A percentile compares a stretch with the other conserved stretches of the same genome.
Evolutionary conservation across 345 rosid genomes (phyloP).

Genomic region (Nephelium lappaceum): DNA sequence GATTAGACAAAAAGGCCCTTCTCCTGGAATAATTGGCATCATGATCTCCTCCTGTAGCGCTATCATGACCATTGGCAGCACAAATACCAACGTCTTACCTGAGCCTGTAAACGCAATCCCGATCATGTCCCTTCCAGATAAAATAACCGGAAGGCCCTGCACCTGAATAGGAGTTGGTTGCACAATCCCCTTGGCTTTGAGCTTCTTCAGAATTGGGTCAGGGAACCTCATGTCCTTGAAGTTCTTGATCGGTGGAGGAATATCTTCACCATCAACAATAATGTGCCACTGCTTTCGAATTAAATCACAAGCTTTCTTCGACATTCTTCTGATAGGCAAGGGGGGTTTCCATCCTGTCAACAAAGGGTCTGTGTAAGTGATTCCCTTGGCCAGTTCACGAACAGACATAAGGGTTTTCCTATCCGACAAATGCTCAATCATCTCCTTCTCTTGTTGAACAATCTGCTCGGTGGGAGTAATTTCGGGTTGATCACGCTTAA

Average conservation of each 20-base stretch:
- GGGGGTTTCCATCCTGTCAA: constrained; percentile 94
- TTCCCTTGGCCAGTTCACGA: constrained; percentile 90
- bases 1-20: constrained; percentile 84
- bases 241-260: constrained; percentile 80
- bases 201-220: constrained; percentile 58
- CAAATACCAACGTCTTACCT: constrained; percentile 86
- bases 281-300: constrained; percentile 93
- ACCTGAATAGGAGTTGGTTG: constrained; percentile 97
- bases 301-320: constrained; percentile 56
- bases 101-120: constrained; percentile 96
- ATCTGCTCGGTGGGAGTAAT: constrained; percentile 76
- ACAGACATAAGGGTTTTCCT: constrained; percentile 85
- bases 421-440: constrained; percentile 85
- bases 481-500: constrained; percentile 82
- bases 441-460: constrained; percentile 89
- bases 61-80: constrained; percentile 86
- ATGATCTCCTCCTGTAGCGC: constrained; percentile 87
- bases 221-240: constrained; percentile 91
- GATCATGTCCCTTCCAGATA: constrained; percentile 86
- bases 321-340: constrained; percentile 62
- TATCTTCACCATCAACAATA: constrained; percentile 83
- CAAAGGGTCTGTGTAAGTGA: constrained; percentile 75
- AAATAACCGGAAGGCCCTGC: constrained; percentile 89
- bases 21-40: constrained; percentile 88
- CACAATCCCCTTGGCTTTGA: constrained; percentile 83